Evolutionary conservation across 768 basidiomycete species (phyloP).

Genomic region (Tulasnella sp.): DNA sequence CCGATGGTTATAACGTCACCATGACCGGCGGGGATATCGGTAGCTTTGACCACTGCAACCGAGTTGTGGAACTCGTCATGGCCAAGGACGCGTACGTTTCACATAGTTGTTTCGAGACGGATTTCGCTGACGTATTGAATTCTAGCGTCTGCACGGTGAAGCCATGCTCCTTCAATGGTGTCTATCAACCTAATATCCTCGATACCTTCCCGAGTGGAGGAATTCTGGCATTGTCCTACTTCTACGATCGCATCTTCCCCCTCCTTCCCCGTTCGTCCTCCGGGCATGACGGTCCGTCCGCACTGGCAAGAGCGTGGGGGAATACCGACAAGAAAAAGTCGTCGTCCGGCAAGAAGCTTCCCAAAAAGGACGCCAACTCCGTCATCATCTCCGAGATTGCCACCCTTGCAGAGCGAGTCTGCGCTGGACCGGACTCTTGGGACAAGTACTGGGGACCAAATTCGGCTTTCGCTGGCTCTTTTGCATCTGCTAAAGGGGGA

Average conservation of each 20-base stretch:
- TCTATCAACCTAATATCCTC: constrained; percentile 90
- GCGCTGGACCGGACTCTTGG: constrained; percentile 65
- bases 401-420: constrained; percentile 65
- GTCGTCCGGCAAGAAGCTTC: not conserved
- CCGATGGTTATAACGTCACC: constrained; percentile 53
- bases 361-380: constrained; percentile 28
- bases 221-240: constrained; percentile 92
- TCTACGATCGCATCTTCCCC: constrained; percentile 89
- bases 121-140: not conserved
- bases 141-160: constrained; percentile 75
- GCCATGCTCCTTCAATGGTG: constrained; percentile 95
- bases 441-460: constrained; percentile 30
- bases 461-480: constrained; percentile 22
- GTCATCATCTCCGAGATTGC: constrained; percentile 59
- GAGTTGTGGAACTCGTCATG: constrained; percentile 81
- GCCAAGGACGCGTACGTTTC: constrained; percentile 85
- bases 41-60: constrained; percentile 78
- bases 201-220: constrained; percentile 84
- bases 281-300: constrained; percentile 27
- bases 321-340: not conserved
- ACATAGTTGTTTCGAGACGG: not conserved
- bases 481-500: not conserved
- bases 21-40: constrained; percentile 85
- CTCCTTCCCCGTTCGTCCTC: constrained; percentile 46
- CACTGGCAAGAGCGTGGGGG: constrained; percentile 32